Percentiles rank a stretch among this genome's conserved stretches.
Evolutionary conservation across 2,329 filamentous ascomycete species (phyloP).

Genomic region (Ophiocordyceps polyrhachis-furcata): DNA sequence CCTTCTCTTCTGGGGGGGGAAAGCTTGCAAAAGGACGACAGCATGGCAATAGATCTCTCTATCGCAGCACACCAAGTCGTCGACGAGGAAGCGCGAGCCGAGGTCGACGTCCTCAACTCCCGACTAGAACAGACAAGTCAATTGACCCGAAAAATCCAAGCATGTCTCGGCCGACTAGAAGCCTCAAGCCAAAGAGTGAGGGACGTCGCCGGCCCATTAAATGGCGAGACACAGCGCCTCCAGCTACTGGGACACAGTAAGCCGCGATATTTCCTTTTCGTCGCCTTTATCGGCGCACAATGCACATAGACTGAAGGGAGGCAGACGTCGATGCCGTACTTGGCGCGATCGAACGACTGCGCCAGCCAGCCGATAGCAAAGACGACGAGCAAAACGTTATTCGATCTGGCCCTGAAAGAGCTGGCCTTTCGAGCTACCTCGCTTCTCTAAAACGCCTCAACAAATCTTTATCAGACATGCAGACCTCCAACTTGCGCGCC

Average conservation of each 20-base stretch:
- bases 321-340: slow-evolving; percentile 72
- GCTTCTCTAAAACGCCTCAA: slow-evolving; percentile 77
- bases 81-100: slow-evolving; percentile 49
- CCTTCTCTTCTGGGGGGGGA: too few species aligned
- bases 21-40: not conserved
- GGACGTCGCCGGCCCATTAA: slow-evolving; percentile 81
- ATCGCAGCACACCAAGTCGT: slow-evolving; percentile 27
- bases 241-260: slow-evolving; percentile 70
- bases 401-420: slow-evolving; percentile 65
- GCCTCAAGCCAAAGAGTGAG: slow-evolving; percentile 78
- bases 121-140: slow-evolving; percentile 79
- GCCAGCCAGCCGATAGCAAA: slow-evolving; percentile 82
- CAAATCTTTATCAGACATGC: slow-evolving; percentile 68
- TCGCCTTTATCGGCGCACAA: not conserved
- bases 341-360: slow-evolving; percentile 69
- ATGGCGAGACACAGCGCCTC: slow-evolving; percentile 75
- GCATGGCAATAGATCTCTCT: slow-evolving; percentile 33
- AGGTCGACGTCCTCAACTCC: slow-evolving; percentile 53
- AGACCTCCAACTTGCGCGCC: slow-evolving; percentile 73
- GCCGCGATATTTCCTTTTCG: slow-evolving; percentile 7
- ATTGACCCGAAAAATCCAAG: slow-evolving; percentile 89
- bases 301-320: slow-evolving; percentile 4
- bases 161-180: slow-evolving; percentile 67
- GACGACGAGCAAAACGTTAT: slow-evolving; percentile 85
- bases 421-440: slow-evolving; percentile 69